A percentile compares a stretch with the other conserved stretches of the same genome.
phyloP scores from a whole-genome alignment of 1,284 basidiomycete species.

The Volvariella volvacea region DNA sequence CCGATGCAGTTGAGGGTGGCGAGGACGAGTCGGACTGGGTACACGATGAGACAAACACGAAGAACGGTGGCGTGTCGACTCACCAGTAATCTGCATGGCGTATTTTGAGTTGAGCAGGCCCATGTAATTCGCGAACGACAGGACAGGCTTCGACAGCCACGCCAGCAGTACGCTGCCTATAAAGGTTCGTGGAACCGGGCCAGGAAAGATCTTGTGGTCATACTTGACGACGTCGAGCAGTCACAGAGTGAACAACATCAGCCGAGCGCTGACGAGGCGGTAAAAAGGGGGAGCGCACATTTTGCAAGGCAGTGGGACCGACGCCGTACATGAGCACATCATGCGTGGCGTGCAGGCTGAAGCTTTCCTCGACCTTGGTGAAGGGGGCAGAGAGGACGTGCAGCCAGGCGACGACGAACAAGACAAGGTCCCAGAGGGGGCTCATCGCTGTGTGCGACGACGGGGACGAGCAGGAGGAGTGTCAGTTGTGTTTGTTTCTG shows the following conservation, averaged over 20 bases:
- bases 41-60: not conserved
- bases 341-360: constrained; percentile 89
- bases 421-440: constrained; percentile 35
- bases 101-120: constrained; percentile 46
- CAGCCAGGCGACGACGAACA: constrained; percentile 49
- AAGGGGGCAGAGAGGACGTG: constrained; percentile 81
- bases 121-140: constrained; percentile 31
- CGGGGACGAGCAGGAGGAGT: too few relatives aligned
- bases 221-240: constrained; percentile 43
- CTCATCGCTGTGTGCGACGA: not conserved
- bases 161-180: constrained; percentile 64
- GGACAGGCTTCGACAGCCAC: constrained; percentile 40
- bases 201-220: constrained; percentile 88
- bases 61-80: constrained; percentile 16
- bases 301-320: constrained; percentile 29
- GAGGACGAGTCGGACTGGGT: constrained; percentile 56
- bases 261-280: too few relatives aligned
- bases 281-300: constrained; percentile 34
- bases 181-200: constrained; percentile 87
- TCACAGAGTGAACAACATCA: too few relatives aligned
- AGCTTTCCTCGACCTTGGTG: constrained; percentile 97
- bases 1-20: constrained; percentile 61
- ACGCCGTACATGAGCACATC: constrained; percentile 82
- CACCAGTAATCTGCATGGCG: constrained; percentile 59
- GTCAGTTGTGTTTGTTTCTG: too few relatives aligned